phyloP scores from a whole-genome alignment of 139 green algal species.

The Pleodorina starrii region DNA sequence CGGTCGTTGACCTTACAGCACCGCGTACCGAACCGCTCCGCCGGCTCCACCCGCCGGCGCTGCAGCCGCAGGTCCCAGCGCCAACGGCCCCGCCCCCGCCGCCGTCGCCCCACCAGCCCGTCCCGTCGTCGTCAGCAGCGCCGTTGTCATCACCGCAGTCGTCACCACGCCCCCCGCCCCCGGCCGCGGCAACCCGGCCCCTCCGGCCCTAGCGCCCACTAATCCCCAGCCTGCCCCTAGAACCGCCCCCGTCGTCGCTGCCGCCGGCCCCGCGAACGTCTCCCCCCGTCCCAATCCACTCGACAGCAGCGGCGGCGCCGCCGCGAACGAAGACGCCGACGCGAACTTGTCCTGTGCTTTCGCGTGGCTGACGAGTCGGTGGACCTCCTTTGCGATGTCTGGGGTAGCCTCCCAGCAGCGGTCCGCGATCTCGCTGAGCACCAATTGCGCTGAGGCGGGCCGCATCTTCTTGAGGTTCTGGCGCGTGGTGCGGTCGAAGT shows the following conservation, averaged over 20 bases:
- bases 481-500: conserved; percentile 45
- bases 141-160: neutral
- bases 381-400: conserved; percentile 41
- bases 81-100: neutral
- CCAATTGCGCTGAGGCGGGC: conserved; percentile 13
- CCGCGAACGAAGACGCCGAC: neutral
- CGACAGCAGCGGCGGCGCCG: neutral
- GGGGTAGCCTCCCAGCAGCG: conserved; percentile 6
- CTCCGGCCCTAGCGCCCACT: neutral
- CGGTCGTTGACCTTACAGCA: conserved; percentile 10
- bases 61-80: neutral
- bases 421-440: conserved; percentile 17
- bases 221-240: too few relatives aligned
- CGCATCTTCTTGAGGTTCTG: conserved; percentile 52
- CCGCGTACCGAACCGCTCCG: neutral
- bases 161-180: neutral
- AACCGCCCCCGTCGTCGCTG: neutral
- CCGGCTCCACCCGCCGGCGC: neutral
- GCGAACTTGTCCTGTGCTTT: conserved; percentile 45
- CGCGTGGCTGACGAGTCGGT: conserved; percentile 37
- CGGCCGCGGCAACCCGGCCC: too few relatives aligned
- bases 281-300: neutral
- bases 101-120: neutral
- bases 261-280: neutral
- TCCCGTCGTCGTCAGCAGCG: neutral